Conservation (phyloP, 1,139 yeast species). For the Candida dubliniensis region DNA sequence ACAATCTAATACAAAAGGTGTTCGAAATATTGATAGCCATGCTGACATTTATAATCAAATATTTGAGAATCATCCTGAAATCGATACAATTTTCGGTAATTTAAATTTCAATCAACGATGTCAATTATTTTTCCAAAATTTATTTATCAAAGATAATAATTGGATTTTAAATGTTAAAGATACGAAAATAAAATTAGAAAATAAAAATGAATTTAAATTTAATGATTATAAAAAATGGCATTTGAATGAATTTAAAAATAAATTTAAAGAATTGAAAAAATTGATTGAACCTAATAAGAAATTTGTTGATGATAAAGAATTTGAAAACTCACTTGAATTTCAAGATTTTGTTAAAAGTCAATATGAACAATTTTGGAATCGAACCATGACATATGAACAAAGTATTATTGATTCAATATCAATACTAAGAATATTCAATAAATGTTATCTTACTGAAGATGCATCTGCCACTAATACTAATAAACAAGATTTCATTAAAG, state of each 20-base stretch:
- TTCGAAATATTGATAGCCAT: slow-evolving; percentile 11
- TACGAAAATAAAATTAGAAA: slow-evolving; percentile 20
- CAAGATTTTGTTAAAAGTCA: slow-evolving; percentile 19
- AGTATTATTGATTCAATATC: slow-evolving; percentile 38
- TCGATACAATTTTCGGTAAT: slow-evolving; percentile 16
- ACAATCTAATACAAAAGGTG: slow-evolving; percentile 8
- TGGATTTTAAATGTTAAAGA: slow-evolving; percentile 31
- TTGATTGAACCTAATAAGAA: slow-evolving; percentile 15
- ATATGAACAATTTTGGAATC: slow-evolving; percentile 15
- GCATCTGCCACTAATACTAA: slow-evolving; percentile 10
- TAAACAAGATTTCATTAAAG: slow-evolving; percentile 11
- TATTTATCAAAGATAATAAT: slow-evolving; percentile 24
- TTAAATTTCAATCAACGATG: slow-evolving; percentile 26
- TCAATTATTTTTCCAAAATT: slow-evolving; percentile 31
- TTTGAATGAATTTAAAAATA: slow-evolving; percentile 19
- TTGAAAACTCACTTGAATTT: slow-evolving; percentile 15
- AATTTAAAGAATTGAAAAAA: slow-evolving; percentile 8
- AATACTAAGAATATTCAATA: slow-evolving; percentile 45
- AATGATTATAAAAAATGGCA: slow-evolving; percentile 17
- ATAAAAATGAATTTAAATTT: slow-evolving; percentile 17
- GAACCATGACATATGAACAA: slow-evolving; percentile 24
- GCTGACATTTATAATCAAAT: slow-evolving; percentile 16
- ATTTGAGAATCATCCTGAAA: slow-evolving; percentile 12
- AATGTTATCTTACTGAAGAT: slow-evolving; percentile 38
- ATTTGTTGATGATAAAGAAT: slow-evolving; percentile 11